Evolutionary conservation across 441 rosid species (phyloP).

Genomic region (Pelargonium australe): DNA sequence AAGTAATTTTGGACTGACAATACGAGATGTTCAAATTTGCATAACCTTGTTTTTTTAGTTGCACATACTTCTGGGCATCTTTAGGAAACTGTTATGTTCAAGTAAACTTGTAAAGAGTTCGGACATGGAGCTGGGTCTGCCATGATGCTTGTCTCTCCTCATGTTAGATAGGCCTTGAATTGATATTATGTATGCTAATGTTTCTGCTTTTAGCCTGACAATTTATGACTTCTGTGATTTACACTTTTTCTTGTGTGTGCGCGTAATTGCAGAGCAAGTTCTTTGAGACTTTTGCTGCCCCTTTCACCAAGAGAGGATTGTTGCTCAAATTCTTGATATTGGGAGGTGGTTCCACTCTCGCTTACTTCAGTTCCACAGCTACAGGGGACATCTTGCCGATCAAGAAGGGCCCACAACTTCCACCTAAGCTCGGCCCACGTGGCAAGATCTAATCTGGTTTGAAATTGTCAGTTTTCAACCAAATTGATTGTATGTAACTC

Average conservation of each 20-base stretch:
- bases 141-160: no score
- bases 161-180: no score
- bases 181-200: neutral
- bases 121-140: neutral
- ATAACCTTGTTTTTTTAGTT: neutral
- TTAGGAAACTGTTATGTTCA: neutral
- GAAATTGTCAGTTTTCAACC: constrained; percentile 9
- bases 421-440: constrained; percentile 79
- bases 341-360: constrained; percentile 77
- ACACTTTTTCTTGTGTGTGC: neutral
- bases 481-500: constrained; percentile 24
- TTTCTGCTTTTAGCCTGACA: neutral
- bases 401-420: constrained; percentile 86
- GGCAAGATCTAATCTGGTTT: constrained; percentile 60
- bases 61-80: neutral
- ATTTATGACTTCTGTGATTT: neutral
- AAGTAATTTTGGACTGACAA: neutral
- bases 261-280: constrained; percentile 76
- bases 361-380: constrained; percentile 64
- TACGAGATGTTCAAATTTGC: neutral
- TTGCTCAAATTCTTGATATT: constrained; percentile 86
- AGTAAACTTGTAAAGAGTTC: neutral
- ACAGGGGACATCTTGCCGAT: constrained; percentile 74
- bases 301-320: constrained; percentile 91
- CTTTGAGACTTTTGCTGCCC: constrained; percentile 89